A percentile compares a stretch with the other conserved stretches of the same genome.
Evolutionary conservation across 345 rosid species (phyloP).

Genomic region (Lenwebbia sp.): DNA sequence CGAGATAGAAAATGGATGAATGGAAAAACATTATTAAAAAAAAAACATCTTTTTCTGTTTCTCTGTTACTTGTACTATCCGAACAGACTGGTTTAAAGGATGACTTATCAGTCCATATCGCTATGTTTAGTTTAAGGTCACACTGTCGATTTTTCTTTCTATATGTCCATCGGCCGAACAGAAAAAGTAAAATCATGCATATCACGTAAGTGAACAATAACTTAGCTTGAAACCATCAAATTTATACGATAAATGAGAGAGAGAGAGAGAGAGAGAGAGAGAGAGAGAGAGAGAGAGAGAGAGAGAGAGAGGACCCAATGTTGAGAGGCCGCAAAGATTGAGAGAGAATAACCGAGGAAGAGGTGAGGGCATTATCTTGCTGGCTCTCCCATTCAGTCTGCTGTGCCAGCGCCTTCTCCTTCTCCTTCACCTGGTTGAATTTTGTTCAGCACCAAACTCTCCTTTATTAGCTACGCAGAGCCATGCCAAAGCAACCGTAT

Average conservation of each 20-base stretch:
- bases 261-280: not conserved
- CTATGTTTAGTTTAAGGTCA: not conserved
- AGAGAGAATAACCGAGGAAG: conserved; percentile 22
- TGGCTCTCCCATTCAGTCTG: conserved; percentile 12
- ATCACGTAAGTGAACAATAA: not conserved
- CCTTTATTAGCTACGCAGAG: not conserved
- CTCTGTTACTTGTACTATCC: no score
- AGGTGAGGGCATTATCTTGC: conserved; percentile 16
- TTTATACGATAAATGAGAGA: not conserved
- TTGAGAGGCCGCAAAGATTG: conserved; percentile 21
- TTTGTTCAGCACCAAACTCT: not conserved
- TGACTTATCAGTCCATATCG: not conserved
- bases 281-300: not conserved
- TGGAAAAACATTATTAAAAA: no score
- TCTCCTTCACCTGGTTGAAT: conserved; percentile 54
- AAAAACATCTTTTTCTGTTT: no score
- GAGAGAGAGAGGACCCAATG: conserved; percentile 25
- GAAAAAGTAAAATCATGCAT: not conserved
- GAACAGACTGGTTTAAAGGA: not conserved
- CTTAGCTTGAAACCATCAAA: not conserved
- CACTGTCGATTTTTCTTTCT: not conserved
- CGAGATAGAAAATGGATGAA: no score
- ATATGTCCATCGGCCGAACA: not conserved
- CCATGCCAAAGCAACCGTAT: not conserved
- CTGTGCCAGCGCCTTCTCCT: conserved; percentile 40